Evolutionary conservation across 768 basidiomycete species (phyloP).

Genomic region (Thelephora ganbajun): DNA sequence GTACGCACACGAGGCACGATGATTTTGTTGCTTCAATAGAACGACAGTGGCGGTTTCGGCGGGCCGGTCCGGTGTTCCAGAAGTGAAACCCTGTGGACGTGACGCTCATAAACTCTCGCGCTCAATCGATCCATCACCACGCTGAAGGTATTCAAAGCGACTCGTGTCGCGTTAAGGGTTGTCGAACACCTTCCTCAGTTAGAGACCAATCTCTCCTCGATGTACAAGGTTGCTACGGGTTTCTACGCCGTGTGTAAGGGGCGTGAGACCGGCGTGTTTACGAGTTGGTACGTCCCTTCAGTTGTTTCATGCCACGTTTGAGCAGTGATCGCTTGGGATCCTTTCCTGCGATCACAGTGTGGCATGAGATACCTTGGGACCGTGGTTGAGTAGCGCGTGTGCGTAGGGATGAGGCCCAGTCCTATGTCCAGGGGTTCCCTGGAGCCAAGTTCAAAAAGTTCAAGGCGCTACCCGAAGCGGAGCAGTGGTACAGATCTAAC

Average conservation of each 20-base stretch:
- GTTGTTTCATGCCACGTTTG: not conserved
- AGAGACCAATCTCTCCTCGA: no score
- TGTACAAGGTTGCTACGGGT: conserved; percentile 5
- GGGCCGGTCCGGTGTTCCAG: no score
- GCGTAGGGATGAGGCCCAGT: conserved; percentile 56
- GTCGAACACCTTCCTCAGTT: no score
- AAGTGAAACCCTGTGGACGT: no score
- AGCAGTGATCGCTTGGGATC: conserved; percentile 4
- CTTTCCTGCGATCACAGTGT: conserved; percentile 9
- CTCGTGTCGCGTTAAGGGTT: no score
- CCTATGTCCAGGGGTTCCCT: conserved; percentile 50
- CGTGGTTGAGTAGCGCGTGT: not conserved
- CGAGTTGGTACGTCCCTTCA: conserved; percentile 40
- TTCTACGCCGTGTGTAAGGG: conserved; percentile 73
- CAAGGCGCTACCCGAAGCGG: conserved; percentile 36
- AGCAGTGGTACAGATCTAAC: conserved; percentile 28
- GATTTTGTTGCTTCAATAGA: no score
- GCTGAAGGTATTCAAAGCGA: no score
- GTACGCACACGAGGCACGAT: no score
- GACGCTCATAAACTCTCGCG: no score
- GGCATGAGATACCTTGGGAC: not conserved
- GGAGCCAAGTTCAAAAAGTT: conserved; percentile 63
- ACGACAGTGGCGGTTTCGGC: no score
- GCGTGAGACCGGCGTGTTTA: conserved; percentile 47
- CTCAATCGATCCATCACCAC: no score